Conservation (phyloP, 805 yeast species). For the Limtongozyma cylindracea region DNA sequence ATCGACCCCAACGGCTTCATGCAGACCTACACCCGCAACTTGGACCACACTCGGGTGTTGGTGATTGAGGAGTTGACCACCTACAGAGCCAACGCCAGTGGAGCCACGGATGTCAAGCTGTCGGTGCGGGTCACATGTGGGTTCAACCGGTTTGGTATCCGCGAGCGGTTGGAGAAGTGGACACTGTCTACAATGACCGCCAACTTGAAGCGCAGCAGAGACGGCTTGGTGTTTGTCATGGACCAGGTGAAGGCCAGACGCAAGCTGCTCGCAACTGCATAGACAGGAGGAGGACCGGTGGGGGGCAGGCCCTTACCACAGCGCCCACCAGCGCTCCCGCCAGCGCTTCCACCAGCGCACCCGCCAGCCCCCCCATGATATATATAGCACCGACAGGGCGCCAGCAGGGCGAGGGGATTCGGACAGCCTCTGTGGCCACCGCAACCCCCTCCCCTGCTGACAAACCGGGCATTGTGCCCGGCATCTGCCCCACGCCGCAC, state of each 20-base stretch:
- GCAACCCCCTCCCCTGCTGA: background rate
- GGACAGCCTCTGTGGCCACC: too few relatives aligned
- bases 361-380: too few relatives aligned
- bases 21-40: conserved; percentile 41
- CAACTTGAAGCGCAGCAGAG: background rate
- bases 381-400: too few relatives aligned
- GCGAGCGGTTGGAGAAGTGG: background rate
- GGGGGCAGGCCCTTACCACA: too few relatives aligned
- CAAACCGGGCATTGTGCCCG: background rate
- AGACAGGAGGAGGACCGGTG: too few relatives aligned
- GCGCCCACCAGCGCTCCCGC: too few relatives aligned
- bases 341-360: too few relatives aligned
- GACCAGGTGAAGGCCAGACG: too few relatives aligned
- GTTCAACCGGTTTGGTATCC: background rate
- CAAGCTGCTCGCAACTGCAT: too few relatives aligned
- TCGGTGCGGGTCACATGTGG: background rate
- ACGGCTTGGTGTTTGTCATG: background rate
- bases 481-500: background rate
- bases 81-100: conserved; percentile 8
- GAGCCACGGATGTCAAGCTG: background rate
- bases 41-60: conserved; percentile 62
- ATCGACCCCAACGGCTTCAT: conserved; percentile 27
- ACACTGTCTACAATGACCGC: background rate
- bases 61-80: conserved; percentile 55
- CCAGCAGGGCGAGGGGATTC: too few relatives aligned